Evolutionary conservation across 1,139 yeast species (phyloP), one percentile per base, ranked within the genome.

Genomic region (Pneumocystis jirovecii): DNA sequence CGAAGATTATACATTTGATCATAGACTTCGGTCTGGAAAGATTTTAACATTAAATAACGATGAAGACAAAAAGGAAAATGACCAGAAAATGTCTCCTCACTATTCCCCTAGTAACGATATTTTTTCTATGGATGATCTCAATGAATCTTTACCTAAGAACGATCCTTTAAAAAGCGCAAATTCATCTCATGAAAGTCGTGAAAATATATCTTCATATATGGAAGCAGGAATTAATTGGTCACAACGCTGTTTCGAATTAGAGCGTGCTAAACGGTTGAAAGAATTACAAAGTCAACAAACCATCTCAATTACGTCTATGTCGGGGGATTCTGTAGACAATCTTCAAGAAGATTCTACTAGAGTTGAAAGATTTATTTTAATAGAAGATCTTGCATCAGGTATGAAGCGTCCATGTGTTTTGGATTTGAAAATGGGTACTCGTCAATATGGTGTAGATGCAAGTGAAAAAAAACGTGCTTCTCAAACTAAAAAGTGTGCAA

Each of bases 371-470:
- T 90, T 90, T 72, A 87, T 95, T 57, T 77, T 95, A n/a, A 78
- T 91, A 65, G 98, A 95, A 73, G 99, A 95, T 76, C 77, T 95
- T 65, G 91, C 97, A 0, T 82, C 85, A 64, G 89, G 89, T 44
- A 83, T 93, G 85, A 78, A 76, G 44, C 82, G 82, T 68, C 97
- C 98, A 0, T 90, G 97, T 74, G 97, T 93, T 0, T 78, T 95
- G 67, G 99, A 95, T 75, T 80, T 95, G 70, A 95, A 95, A 74
- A 93, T 95, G 97, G 99, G 99, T 0, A 91, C 99, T 0, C 81
- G 99, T 65, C 99, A 95, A 75, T 93, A 93, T 72, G 98, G 99
- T n/a, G 86, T 91, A 19, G 96, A 89, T 70, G 97, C 97, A 0
- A 80, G 81, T 10, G 75, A 77, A 17, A 78, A 83, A 65, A 95